phyloP scores from a whole-genome alignment of 257 asterid genomes.

The Rehmannia glutinosa region DNA sequence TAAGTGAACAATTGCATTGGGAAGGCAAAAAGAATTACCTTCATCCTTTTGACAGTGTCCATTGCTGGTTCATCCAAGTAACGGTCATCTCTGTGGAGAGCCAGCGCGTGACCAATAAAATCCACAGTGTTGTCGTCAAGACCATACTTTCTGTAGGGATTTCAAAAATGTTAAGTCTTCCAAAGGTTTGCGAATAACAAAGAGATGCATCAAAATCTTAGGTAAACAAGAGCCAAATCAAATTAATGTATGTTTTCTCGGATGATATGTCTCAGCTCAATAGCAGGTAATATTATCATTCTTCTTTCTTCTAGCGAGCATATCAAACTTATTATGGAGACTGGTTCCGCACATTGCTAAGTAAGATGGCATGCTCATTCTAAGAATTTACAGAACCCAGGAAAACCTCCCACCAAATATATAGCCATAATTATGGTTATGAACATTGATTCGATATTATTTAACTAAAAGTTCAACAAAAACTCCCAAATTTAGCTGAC shows the following conservation, averaged over 20 bases:
- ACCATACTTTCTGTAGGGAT: slow-evolving; percentile 68
- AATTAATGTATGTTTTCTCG: not conserved
- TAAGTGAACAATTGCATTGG: not conserved
- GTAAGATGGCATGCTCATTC: not conserved
- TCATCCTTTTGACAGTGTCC: slow-evolving; percentile 89
- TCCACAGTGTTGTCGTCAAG: slow-evolving; percentile 94
- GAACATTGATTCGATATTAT: not conserved
- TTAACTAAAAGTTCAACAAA: not conserved
- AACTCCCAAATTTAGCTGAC: not conserved
- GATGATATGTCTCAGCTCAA: slow-evolving; percentile 1
- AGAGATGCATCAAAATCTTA: not conserved
- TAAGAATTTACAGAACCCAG: not conserved
- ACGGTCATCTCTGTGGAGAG: slow-evolving; percentile 87
- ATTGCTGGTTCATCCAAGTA: slow-evolving; percentile 85
- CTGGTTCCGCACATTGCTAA: not conserved
- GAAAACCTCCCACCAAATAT: not conserved
- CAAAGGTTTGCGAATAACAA: not conserved
- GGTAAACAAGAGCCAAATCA: slow-evolving; percentile 8
- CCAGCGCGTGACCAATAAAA: slow-evolving; percentile 86
- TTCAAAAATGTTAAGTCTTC: slow-evolving; percentile 4
- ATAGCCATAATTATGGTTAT: not conserved
- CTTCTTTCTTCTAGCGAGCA: not conserved
- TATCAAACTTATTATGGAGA: not conserved
- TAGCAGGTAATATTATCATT: not conserved
- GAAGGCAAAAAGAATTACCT: slow-evolving; percentile 37